Evolutionary conservation across 495 filamentous ascomycete genomes (phyloP).

Genomic region (Aspergillus baeticus): DNA sequence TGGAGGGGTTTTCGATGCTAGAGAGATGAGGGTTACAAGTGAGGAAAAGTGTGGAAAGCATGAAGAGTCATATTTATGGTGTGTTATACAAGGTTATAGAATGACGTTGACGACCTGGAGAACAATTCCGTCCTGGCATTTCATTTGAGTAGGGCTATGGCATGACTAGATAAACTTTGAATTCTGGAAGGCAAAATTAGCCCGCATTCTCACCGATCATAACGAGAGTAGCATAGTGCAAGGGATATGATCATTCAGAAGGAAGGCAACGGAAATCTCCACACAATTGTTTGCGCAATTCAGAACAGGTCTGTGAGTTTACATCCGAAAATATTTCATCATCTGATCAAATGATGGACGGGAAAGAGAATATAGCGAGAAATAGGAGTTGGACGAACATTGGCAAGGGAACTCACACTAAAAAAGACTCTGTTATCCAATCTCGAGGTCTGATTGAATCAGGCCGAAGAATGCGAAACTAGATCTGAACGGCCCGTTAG

Average conservation of each 20-base stretch:
- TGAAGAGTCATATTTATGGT: too few species aligned
- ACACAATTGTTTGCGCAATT: constrained; percentile 88
- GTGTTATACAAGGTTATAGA: too few species aligned
- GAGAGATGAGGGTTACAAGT: too few species aligned
- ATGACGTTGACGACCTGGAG: too few species aligned
- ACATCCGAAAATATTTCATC: constrained; percentile 60
- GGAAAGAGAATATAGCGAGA: background rate
- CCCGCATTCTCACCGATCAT: background rate
- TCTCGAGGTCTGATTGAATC: too few species aligned
- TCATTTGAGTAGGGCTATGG: too few species aligned
- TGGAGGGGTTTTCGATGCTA: too few species aligned
- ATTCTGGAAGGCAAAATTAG: background rate
- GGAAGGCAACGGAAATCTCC: constrained; percentile 99
- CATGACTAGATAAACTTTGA: background rate
- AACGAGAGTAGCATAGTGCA: constrained; percentile 6
- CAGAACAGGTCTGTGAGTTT: constrained; percentile 59
- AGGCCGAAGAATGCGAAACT: background rate
- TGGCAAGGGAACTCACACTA: background rate
- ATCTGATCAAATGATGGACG: constrained; percentile 38
- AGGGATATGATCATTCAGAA: constrained; percentile 63
- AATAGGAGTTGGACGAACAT: background rate
- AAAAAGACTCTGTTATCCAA: too few species aligned
- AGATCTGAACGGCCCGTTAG: constrained; percentile 5
- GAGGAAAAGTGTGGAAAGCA: too few species aligned
- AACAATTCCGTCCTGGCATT: too few species aligned